Conservation (phyloP, 352 stramenopile genomes). For the Globisporangium yorkense region DNA sequence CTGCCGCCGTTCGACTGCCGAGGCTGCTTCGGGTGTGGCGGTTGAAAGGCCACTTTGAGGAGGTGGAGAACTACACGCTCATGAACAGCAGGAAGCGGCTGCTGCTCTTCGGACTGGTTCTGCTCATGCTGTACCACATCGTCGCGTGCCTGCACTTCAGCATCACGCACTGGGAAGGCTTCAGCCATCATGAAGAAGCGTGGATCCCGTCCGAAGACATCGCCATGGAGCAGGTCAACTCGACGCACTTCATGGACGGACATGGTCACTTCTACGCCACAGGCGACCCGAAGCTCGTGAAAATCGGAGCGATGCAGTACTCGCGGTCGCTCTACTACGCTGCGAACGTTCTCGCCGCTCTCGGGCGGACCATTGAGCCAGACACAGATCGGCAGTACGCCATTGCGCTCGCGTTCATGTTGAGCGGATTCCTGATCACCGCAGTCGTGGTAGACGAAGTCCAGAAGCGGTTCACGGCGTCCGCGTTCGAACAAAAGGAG, state of each 20-base stretch:
- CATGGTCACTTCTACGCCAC: slow-evolving; percentile 16
- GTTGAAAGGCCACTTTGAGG: slow-evolving; percentile 27
- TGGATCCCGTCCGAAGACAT: slow-evolving; percentile 48
- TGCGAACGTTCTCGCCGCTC: slow-evolving; percentile 38
- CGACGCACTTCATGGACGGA: slow-evolving; percentile 22
- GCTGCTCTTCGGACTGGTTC: slow-evolving; percentile 27
- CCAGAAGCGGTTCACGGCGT: slow-evolving; percentile 58
- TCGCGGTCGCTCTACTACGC: slow-evolving; percentile 56
- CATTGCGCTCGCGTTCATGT: slow-evolving; percentile 51
- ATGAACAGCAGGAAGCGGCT: slow-evolving; percentile 34
- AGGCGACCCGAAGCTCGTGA: slow-evolving; percentile 16
- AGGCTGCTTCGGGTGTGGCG: slow-evolving; percentile 29
- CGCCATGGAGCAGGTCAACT: slow-evolving; percentile 27
- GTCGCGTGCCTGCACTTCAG: slow-evolving; percentile 51
- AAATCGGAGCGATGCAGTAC: slow-evolving; percentile 43
- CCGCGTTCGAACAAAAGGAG: slow-evolving; percentile 60
- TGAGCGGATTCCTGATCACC: slow-evolving; percentile 62
- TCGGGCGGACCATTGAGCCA: slow-evolving; percentile 43
- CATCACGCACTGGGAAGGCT: slow-evolving; percentile 37
- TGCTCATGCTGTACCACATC: slow-evolving; percentile 48
- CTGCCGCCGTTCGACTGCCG: slow-evolving; percentile 20
- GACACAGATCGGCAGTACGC: slow-evolving; percentile 39
- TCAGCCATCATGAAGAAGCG: slow-evolving; percentile 28
- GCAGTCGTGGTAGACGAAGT: slow-evolving; percentile 67
- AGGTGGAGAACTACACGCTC: slow-evolving; percentile 31